Evolutionary conservation across 1,139 yeast genomes (phyloP).

Genomic region (Nakaseomyces nivariensis): DNA sequence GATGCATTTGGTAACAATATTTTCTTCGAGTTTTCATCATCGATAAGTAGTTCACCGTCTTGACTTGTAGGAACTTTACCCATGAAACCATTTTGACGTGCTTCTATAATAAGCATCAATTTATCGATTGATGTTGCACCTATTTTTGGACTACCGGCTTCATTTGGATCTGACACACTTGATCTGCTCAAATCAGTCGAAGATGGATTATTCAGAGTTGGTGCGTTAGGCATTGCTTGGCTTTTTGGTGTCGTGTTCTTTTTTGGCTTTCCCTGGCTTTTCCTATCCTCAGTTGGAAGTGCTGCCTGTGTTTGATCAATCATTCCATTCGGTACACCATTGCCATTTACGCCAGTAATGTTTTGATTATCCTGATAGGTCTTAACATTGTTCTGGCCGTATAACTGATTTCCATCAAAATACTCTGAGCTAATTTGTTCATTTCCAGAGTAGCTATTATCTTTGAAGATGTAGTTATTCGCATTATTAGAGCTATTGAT

Average conservation of each 20-base stretch:
- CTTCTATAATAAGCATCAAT: conserved; percentile 81
- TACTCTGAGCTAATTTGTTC: neutral
- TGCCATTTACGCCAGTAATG: neutral
- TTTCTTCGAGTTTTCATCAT: conserved; percentile 16
- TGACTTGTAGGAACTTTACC: conserved; percentile 50
- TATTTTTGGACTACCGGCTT: conserved; percentile 30
- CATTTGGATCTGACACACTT: conserved; percentile 5
- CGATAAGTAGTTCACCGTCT: conserved; percentile 39
- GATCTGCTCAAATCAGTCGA: neutral
- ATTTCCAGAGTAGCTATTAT: neutral
- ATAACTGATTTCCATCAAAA: neutral
- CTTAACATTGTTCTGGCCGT: conserved; percentile 3
- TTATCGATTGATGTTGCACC: conserved; percentile 89
- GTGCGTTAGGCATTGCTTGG: neutral
- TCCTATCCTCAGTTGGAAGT: neutral
- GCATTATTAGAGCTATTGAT: neutral
- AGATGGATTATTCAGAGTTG: neutral
- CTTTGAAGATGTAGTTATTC: neutral
- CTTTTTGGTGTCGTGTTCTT: neutral
- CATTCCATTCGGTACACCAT: neutral
- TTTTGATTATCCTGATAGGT: conserved; percentile 6
- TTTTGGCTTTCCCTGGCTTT: neutral
- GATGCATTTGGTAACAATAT: conserved; percentile 51
- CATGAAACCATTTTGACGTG: conserved; percentile 64
- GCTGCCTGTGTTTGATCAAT: neutral